phyloP scores from a whole-genome alignment of 1,284 basidiomycete species.

The Cutaneotrichosporon sp. region DNA sequence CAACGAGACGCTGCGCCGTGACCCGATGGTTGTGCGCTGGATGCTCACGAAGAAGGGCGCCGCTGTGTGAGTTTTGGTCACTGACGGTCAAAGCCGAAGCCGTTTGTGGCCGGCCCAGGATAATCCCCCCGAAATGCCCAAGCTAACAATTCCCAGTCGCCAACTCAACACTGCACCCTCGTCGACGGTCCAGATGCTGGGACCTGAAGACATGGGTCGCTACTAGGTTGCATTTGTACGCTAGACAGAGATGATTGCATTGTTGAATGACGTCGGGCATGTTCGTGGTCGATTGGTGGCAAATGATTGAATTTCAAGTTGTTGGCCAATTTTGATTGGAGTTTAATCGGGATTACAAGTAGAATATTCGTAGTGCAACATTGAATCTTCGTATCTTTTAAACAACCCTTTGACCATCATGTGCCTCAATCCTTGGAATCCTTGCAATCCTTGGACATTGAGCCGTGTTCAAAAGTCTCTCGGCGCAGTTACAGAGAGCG shows the following conservation, averaged over 20 bases:
- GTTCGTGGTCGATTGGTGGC: not conserved
- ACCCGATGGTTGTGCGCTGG: conserved; percentile 48
- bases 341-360: too few species aligned
- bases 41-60: conserved; percentile 28
- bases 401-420: not conserved
- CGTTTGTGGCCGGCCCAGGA: not conserved
- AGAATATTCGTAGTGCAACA: not conserved
- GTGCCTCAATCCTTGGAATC: too few species aligned
- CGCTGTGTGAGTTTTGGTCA: conserved; percentile 19
- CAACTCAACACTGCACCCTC: conserved; percentile 20
- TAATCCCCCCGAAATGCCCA: not conserved
- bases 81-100: not conserved
- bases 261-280: not conserved
- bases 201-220: not conserved
- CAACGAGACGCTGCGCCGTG: conserved; percentile 46
- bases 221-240: conserved; percentile 10
- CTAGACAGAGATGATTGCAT: conserved; percentile 1
- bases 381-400: not conserved
- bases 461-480: not conserved
- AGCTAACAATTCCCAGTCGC: conserved; percentile 13
- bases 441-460: too few species aligned
- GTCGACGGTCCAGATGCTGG: conserved; percentile 15
- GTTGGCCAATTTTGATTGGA: not conserved
- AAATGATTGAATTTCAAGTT: not conserved
- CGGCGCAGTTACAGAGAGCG: not conserved